These are phyloP conservation scores for Gossypium bickii DNA, from an alignment of 345 rosid species.

Conservation along the genomic window DNA sequence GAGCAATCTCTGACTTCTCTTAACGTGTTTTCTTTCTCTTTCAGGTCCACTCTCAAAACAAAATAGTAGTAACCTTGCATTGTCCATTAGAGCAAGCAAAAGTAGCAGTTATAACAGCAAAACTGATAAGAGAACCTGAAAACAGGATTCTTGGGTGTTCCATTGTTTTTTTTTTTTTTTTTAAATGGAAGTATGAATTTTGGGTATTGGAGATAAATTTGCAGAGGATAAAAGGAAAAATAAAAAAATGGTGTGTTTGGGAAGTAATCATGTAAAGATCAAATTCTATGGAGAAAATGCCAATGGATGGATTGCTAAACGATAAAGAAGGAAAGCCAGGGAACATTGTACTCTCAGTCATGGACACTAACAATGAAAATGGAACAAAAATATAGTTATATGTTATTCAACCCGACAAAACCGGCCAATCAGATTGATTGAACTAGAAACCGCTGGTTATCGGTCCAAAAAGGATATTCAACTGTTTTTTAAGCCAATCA, in stretches of 20 bases:
- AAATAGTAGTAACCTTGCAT: slow-evolving; percentile 2
- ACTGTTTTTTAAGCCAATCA: too few relatives aligned
- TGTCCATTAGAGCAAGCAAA: slow-evolving; percentile 10
- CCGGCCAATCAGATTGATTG: too few relatives aligned
- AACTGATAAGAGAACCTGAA: neutral
- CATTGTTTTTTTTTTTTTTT: neutral
- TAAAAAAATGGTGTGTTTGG: neutral
- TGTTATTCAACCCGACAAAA: too few relatives aligned
- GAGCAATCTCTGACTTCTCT: too few relatives aligned
- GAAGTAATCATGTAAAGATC: neutral
- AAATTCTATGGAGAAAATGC: neutral
- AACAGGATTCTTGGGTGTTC: neutral
- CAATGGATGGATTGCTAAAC: neutral
- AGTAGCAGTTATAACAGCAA: neutral
- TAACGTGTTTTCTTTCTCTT: neutral
- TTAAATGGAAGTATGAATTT: neutral
- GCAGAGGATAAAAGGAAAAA: neutral
- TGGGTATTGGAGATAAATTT: neutral
- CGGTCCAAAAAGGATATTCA: too few relatives aligned
- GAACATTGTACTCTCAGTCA: neutral
- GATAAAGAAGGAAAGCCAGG: neutral
- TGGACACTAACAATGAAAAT: neutral
- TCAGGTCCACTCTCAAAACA: neutral
- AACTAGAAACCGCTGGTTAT: too few relatives aligned
- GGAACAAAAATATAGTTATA: neutral